Percentiles rank a stretch among this genome's conserved stretches.
These are phyloP conservation scores for Sindora glabra DNA, from an alignment of 306 rosid species.

Conservation along the genomic window DNA sequence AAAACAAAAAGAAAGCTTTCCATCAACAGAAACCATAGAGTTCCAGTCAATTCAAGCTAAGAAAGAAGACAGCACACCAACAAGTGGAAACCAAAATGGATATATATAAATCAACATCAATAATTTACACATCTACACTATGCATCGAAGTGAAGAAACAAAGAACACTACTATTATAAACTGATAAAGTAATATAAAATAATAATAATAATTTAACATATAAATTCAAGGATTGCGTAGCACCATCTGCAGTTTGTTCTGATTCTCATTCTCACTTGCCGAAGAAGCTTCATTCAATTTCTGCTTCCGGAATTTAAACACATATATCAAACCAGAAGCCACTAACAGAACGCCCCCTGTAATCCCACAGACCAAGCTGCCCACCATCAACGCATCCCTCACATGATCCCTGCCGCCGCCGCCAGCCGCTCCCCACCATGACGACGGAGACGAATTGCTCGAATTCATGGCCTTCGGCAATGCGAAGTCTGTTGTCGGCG, in stretches of 20 bases:
- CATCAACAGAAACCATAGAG: no score
- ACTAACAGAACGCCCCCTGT: constrained; percentile 66
- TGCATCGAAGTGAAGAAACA: no score
- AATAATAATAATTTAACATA: no score
- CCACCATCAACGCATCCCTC: constrained; percentile 39
- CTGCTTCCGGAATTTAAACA: constrained; percentile 26
- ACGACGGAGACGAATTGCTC: constrained; percentile 25
- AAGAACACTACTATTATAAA: no score
- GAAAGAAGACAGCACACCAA: no score
- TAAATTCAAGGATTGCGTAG: constrained; percentile 1
- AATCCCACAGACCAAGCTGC: constrained; percentile 60
- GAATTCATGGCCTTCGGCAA: constrained; percentile 39
- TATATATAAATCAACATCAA: no score
- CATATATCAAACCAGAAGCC: constrained; percentile 46
- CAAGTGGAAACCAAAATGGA: no score
- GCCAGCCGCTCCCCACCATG: constrained; percentile 32
- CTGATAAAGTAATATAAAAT: no score
- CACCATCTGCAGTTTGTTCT: constrained; percentile 31
- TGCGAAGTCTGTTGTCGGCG: constrained; percentile 28
- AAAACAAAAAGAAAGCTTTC: no score
- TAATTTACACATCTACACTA: no score
- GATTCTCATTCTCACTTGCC: not conserved
- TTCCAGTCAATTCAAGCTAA: no score
- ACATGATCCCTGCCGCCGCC: constrained; percentile 22
- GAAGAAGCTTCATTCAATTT: constrained; percentile 11